Percentiles rank a stretch among this genome's conserved stretches.
Evolutionary conservation across 495 filamentous ascomycete species (phyloP).

Genomic region (Acidiella bohemica): DNA sequence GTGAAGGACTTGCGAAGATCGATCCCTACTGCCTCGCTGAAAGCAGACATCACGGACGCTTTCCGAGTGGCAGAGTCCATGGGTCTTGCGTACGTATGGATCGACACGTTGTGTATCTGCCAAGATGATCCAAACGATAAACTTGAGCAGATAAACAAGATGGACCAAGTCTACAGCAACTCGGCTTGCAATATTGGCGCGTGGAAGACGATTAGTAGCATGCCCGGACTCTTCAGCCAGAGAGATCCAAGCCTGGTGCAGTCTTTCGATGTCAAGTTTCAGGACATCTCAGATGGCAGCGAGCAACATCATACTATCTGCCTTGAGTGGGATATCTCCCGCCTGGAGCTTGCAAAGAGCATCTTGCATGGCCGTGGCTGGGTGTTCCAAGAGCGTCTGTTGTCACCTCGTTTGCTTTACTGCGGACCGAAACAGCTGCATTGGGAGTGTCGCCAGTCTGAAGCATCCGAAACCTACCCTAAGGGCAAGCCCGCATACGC

Average conservation of each 20-base stretch:
- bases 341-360: slow-evolving; percentile 1
- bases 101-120: not conserved
- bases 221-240: not conserved
- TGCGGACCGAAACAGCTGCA: not conserved
- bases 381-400: slow-evolving; percentile 7
- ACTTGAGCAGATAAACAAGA: not conserved
- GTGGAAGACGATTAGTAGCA: not conserved
- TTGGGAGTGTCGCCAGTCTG: not conserved
- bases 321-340: not conserved
- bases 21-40: not conserved
- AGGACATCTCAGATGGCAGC: not conserved
- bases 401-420: slow-evolving; percentile 1
- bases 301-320: too few relatives aligned
- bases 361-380: too few relatives aligned
- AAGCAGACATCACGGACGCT: not conserved
- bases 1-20: not conserved
- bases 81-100: not conserved
- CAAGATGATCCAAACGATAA: not conserved
- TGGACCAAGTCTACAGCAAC: slow-evolving; percentile 9
- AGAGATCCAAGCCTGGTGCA: not conserved
- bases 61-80: not conserved
- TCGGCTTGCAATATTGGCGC: slow-evolving; percentile 7
- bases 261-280: not conserved
- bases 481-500: not conserved
- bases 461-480: not conserved